Base-by-base conservation (phyloP, 192 early-diverging fungal genomes). In the Radiomyces spectabilis region DNA sequence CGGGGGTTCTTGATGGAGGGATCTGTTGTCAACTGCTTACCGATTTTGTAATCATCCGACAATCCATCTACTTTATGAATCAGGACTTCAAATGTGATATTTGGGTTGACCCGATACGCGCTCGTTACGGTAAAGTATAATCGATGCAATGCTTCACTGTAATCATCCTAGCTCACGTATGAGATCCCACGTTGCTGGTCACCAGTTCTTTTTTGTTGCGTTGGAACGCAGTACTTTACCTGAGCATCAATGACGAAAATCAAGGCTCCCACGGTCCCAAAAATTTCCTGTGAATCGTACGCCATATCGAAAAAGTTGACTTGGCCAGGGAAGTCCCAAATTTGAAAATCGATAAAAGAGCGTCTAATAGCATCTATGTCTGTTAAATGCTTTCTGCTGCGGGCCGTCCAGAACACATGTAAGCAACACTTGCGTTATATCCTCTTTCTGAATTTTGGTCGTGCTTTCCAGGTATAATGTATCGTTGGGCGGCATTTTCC, bases 1-100 rank as follows among this genome's bases (percentile, higher is more conserved):
- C n/a, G n/a, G n/a, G n/a, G n/a, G n/a, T n/a, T n/a, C n/a, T n/a
- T n/a, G n/a, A n/a, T n/a, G n/a, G n/a, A n/a, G n/a, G n/a, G n/a
- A n/a, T n/a, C n/a, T n/a, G n/a, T n/a, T n/a, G n/a, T n/a, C n/a
- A 39, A 5, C 4, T 24, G 9, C 65, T 27, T 66, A 89, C 87
- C 91, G 74, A 91, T 85, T 78, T 95, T 94, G 68, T 89, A 88
- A 56, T 98, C 95, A 59, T 96, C 93, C 0, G 88, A 89, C 38
- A 98, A 73, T 26, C 92, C 92, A 57, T 98, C 95, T 2, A 95
- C 88, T 75, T 98, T 98, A 76, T 98, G 91, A 45, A 98, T 86
- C 50, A 98, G 87, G 5, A 98, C 85, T 63, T 97, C 93, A 68
- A 94, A 93, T 0, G 85, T 82, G 7, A 98, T 86, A 51, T 80